Base-by-base conservation (phyloP, 148 eudicot genomes). In the Persicaria maculosa region DNA sequence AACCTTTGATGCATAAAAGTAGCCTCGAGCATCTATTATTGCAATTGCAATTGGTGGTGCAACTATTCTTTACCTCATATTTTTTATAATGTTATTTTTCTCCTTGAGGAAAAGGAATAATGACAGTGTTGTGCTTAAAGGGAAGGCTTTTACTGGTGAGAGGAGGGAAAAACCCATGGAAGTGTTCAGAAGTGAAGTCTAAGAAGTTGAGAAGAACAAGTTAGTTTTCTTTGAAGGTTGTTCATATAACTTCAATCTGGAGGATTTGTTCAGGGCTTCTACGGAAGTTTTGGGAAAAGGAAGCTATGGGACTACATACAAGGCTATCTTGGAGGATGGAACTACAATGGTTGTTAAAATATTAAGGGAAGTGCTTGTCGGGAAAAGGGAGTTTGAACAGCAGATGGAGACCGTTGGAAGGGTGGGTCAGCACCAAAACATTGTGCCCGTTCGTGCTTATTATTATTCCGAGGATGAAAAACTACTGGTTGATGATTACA, bases 251-350 rank as follows among this genome's bases (percentile, higher is more conserved):
- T 93, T 93, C 79, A 89, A 93, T 81, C 93, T 93, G 11, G 97
- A 93, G 74, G 96, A 93, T 80, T 73, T 93, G 20, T 76, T 93
- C 77, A 86, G 91, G 83, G 97, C 97, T 62, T 88, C 96, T 45
- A 96, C 96, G 11, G 97, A 93, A 79, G 93, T 93, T 22, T 79
- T 88, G 62, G 97, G 97, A 47, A 93, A 93, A 76, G 97, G 97
- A 70, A 87, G 83, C 78, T 90, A 82, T 44, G 96, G 97, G 0
- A 87, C 97, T 22, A 87, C 93, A 16, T 93, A 90, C 74, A 88
- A 89, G 75, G 97, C 97, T 40, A 79, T 89, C 71, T 77, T 93
- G 73, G 96, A 90, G 84, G 97, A 93, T 5, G 96, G 96, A 64
- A 86, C 86, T 11, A 75, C 72, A 12, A 88, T 93, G 76, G 90